phyloP scores from a whole-genome alignment of 331 rosid genomes.

The Cucumis variabilis region DNA sequence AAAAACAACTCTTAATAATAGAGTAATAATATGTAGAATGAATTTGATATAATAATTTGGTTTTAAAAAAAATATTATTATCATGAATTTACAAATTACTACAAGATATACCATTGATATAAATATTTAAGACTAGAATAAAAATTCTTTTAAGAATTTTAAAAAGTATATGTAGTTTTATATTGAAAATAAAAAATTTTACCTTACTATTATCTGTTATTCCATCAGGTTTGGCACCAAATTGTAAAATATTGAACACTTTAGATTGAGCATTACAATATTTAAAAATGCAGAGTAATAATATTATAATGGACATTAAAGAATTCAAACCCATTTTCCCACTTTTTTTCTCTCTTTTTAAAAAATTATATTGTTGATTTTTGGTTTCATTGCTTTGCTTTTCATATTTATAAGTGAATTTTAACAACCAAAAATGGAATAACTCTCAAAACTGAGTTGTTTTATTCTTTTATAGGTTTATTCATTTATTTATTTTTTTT shows the following conservation, averaged over 20 bases:
- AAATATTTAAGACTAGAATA: not conserved
- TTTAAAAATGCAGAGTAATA: not conserved
- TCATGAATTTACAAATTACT: no score
- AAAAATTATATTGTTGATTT: not conserved
- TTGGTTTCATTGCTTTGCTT: no score
- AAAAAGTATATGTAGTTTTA: not conserved
- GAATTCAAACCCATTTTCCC: not conserved
- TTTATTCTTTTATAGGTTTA: not conserved
- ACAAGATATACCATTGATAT: no score
- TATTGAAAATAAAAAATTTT: not conserved
- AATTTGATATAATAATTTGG: no score
- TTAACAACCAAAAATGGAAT: not conserved
- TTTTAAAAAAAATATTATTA: no score
- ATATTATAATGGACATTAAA: not conserved
- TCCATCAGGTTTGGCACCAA: not conserved
- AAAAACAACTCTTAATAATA: no score
- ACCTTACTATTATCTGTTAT: not conserved
- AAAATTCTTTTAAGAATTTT: not conserved
- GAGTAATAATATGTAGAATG: no score
- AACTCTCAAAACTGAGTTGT: not conserved
- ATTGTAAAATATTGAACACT: not conserved
- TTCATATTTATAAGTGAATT: not conserved
- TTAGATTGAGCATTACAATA: not conserved
- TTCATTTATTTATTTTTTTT: no score
- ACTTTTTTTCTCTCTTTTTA: not conserved